Percentiles rank a stretch among this genome's conserved stretches.
Evolutionary conservation across 768 basidiomycete species (phyloP).

Genomic region (Paxillus rubicundulus): DNA sequence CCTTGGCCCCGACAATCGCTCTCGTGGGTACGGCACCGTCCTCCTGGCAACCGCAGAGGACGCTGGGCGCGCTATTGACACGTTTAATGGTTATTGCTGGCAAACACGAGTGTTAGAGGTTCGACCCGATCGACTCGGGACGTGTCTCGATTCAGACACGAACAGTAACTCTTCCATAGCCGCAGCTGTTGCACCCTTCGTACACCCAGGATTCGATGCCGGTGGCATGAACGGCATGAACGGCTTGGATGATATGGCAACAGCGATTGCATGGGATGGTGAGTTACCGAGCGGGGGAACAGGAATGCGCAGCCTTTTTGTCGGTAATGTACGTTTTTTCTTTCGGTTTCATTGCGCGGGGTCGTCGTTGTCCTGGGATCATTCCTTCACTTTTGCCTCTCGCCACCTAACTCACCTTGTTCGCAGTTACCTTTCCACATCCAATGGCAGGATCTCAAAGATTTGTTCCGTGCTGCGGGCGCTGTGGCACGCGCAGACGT

Average conservation of each 20-base stretch:
- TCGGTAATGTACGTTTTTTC: slow-evolving; percentile 73
- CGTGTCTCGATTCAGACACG: slow-evolving; percentile 24
- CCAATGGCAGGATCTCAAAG: slow-evolving; percentile 98
- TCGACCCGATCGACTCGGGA: slow-evolving; percentile 72
- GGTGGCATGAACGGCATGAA: slow-evolving; percentile 12
- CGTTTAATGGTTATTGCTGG: slow-evolving; percentile 98
- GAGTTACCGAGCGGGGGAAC: slow-evolving; percentile 29
- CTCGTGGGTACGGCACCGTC: slow-evolving; percentile 92
- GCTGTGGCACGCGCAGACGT: slow-evolving; percentile 90
- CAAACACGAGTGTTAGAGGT: slow-evolving; percentile 92
- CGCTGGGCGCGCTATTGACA: slow-evolving; percentile 89
- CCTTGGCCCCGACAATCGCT: slow-evolving; percentile 85
- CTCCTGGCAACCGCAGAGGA: slow-evolving; percentile 93
- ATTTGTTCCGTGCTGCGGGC: slow-evolving; percentile 89
- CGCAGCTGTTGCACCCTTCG: slow-evolving; percentile 16
- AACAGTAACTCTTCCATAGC: slow-evolving; percentile 11
- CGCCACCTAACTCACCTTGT: slow-evolving; percentile 15
- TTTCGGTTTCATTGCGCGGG: slow-evolving; percentile 3
- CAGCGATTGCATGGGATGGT: slow-evolving; percentile 11
- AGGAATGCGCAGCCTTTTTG: slow-evolving; percentile 65
- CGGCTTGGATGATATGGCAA: slow-evolving; percentile 18
- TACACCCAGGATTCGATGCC: slow-evolving; percentile 17
- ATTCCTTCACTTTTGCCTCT: slow-evolving; percentile 1
- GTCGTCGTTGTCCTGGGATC: not conserved
- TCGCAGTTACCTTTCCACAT: slow-evolving; percentile 86